Percentiles rank a stretch among this genome's conserved stretches.
Evolutionary conservation across 805 yeast genomes (phyloP).

Genomic region (Sugiyamaella mastotermitis): DNA sequence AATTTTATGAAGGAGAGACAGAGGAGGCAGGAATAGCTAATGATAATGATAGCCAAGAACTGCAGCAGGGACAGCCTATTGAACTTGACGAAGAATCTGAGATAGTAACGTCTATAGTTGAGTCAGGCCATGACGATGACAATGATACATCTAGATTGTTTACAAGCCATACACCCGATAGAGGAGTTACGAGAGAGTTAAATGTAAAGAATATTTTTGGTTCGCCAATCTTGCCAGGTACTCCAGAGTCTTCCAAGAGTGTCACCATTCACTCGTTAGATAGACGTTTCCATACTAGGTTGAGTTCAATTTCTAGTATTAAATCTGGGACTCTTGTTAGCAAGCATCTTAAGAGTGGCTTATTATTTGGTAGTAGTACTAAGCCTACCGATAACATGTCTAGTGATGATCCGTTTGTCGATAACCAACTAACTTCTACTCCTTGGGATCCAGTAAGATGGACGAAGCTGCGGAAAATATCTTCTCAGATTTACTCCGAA

Average conservation of each 20-base stretch:
- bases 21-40: no score
- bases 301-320: conserved; percentile 13
- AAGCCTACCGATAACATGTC: neutral
- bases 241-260: conserved; percentile 12
- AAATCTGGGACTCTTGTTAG: conserved; percentile 1
- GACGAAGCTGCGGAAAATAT: conserved; percentile 37
- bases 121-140: no score
- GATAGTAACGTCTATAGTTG: no score
- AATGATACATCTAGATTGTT: no score
- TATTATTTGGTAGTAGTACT: neutral
- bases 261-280: conserved; percentile 15
- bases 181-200: no score
- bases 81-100: no score
- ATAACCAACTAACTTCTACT: conserved; percentile 1
- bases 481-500: conserved; percentile 32
- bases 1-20: no score
- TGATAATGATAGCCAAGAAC: no score
- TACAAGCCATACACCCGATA: no score
- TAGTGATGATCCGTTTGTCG: neutral
- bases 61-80: no score
- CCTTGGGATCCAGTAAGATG: conserved; percentile 22
- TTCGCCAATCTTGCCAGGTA: conserved; percentile 7
- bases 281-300: conserved; percentile 17
- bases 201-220: no score
- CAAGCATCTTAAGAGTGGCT: conserved; percentile 1